Conservation (phyloP, 148 eudicot genomes). For the Cornus kousa region DNA sequence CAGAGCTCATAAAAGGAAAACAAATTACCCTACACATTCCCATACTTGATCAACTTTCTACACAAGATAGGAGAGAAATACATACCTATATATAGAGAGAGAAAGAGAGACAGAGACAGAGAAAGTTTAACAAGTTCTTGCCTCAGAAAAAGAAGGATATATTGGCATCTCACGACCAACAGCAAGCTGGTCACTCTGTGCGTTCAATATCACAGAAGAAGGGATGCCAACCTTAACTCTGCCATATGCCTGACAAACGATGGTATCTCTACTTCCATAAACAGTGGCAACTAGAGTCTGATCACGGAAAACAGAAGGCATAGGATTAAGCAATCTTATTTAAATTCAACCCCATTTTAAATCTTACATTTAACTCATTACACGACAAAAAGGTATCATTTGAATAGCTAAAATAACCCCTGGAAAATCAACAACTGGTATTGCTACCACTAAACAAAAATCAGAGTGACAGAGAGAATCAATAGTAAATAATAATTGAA, state of each 20-base stretch:
- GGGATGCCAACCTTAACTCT: constrained; percentile 72
- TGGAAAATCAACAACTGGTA: too few species aligned
- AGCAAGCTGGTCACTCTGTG: constrained; percentile 75
- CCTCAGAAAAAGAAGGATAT: constrained; percentile 68
- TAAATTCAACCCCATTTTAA: not conserved
- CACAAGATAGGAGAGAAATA: constrained; percentile 11
- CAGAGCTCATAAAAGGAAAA: constrained; percentile 91
- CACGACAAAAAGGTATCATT: not conserved
- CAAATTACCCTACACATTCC: constrained; percentile 56
- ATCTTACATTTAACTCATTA: not conserved
- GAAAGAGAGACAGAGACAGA: not conserved
- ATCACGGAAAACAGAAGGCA: not conserved
- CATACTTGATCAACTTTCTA: constrained; percentile 21
- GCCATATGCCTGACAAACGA: constrained; percentile 61
- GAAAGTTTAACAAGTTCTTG: constrained; percentile 20
- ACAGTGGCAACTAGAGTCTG: constrained; percentile 62
- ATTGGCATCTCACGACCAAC: constrained; percentile 68
- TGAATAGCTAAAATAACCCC: not conserved
- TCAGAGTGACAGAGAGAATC: not conserved
- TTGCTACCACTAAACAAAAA: not conserved
- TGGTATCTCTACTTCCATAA: constrained; percentile 48
- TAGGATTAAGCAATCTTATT: not conserved
- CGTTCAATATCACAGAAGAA: constrained; percentile 55
- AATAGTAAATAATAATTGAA: not conserved
- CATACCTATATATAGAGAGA: not conserved